Percentiles rank a stretch among this genome's conserved stretches.
These are phyloP conservation scores for Neofusicoccum sp. DNA, from an alignment of 2,329 filamentous ascomycete species.

Conservation along the genomic window DNA sequence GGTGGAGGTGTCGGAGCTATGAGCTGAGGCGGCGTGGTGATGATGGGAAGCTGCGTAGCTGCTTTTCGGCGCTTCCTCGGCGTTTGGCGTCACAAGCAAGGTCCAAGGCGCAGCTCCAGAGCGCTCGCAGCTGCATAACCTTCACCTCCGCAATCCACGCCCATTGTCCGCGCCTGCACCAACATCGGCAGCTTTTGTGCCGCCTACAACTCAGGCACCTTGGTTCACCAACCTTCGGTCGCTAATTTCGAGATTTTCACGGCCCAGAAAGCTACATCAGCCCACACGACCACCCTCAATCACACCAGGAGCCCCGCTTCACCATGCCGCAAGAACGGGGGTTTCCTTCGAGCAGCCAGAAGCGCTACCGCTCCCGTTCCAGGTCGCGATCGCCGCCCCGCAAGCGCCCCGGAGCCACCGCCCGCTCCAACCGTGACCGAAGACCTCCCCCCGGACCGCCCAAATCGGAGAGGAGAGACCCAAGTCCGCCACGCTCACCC, in stretches of 20 bases:
- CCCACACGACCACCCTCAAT: neutral
- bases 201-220: neutral
- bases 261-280: neutral
- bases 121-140: slow-evolving; percentile 3
- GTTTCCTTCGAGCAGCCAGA: slow-evolving; percentile 14
- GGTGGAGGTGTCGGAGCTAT: slow-evolving; percentile 15
- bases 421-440: slow-evolving; percentile 22
- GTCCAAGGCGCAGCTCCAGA: slow-evolving; percentile 7
- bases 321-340: slow-evolving; percentile 19
- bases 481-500: slow-evolving; percentile 25
- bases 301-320: neutral
- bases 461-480: neutral
- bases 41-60: slow-evolving; percentile 1
- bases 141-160: neutral
- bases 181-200: no score
- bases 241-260: neutral
- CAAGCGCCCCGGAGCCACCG: slow-evolving; percentile 41
- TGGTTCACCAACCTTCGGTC: no score
- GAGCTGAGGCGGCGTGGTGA: slow-evolving; percentile 12
- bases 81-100: slow-evolving; percentile 15
- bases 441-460: neutral
- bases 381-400: slow-evolving; percentile 39
- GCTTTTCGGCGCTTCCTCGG: slow-evolving; percentile 10
- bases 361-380: slow-evolving; percentile 27
- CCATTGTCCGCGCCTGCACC: neutral